A percentile compares a stretch with the other conserved stretches of the same genome.
phyloP scores from a whole-genome alignment of 306 rosid genomes.

The Vicia faba region DNA sequence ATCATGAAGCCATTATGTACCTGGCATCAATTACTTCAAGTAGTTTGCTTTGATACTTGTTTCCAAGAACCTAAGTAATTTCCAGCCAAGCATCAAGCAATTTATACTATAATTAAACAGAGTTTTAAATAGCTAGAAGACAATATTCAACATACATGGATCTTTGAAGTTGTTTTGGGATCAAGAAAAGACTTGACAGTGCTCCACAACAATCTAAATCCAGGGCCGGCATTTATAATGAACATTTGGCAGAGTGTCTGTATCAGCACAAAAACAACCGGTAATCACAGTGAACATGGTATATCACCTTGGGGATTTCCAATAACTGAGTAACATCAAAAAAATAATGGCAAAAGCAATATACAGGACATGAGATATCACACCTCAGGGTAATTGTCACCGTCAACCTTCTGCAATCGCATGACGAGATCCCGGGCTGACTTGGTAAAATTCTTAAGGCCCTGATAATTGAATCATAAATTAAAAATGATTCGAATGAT shows the following conservation, averaged over 20 bases:
- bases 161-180: slow-evolving; percentile 94
- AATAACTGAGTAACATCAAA: slow-evolving; percentile 16
- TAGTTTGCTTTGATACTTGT: slow-evolving; percentile 89
- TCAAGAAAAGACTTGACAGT: slow-evolving; percentile 89
- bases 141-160: slow-evolving; percentile 62
- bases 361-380: slow-evolving; percentile 1
- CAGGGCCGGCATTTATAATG: slow-evolving; percentile 95
- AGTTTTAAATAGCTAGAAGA: slow-evolving; percentile 30
- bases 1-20: slow-evolving; percentile 42
- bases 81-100: slow-evolving; percentile 29
- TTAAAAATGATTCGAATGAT: slow-evolving; percentile 15
- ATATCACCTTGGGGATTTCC: slow-evolving; percentile 26
- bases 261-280: slow-evolving; percentile 26
- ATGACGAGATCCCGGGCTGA: slow-evolving; percentile 85
- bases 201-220: slow-evolving; percentile 90
- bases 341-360: slow-evolving; percentile 9
- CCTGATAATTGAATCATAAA: slow-evolving; percentile 48
- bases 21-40: slow-evolving; percentile 94
- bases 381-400: slow-evolving; percentile 99
- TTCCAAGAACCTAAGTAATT: slow-evolving; percentile 83
- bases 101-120: slow-evolving; percentile 3
- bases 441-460: slow-evolving; percentile 90
- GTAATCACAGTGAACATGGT: slow-evolving; percentile 9
- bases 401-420: slow-evolving; percentile 86
- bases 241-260: slow-evolving; percentile 97